A percentile compares a stretch with the other conserved stretches of the same genome.
These are phyloP conservation scores for Emmonsia crescens DNA, from an alignment of 2,329 filamentous ascomycete genomes.

Conservation along the genomic window DNA sequence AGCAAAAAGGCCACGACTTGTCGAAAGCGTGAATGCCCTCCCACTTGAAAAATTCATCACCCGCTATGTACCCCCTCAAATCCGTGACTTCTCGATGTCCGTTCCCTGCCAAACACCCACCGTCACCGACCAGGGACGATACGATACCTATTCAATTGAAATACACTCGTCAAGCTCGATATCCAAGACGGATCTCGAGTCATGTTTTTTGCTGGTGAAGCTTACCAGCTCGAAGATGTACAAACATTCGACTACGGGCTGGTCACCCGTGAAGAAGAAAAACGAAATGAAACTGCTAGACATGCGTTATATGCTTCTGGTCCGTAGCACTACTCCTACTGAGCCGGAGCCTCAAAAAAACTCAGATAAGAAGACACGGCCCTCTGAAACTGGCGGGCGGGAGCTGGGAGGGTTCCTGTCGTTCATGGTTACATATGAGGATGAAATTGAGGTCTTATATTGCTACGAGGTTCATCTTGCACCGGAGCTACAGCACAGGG, in stretches of 20 bases:
- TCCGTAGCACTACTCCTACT: constrained; percentile 9
- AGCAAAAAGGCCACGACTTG: constrained; percentile 19
- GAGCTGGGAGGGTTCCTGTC: constrained; percentile 36
- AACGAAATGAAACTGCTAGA: constrained; percentile 48
- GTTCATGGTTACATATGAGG: constrained; percentile 49
- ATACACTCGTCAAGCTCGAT: constrained; percentile 30
- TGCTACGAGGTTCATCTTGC: constrained; percentile 52
- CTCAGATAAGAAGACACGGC: neutral
- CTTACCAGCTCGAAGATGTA: constrained; percentile 45
- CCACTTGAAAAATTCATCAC: constrained; percentile 28
- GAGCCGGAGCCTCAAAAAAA: neutral
- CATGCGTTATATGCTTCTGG: constrained; percentile 48
- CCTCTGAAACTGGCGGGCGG: neutral
- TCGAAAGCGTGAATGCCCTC: constrained; percentile 35
- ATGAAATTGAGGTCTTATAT: constrained; percentile 47
- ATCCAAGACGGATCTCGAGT: constrained; percentile 30
- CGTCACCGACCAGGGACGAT: neutral
- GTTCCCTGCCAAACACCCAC: constrained; percentile 5
- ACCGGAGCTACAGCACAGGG: constrained; percentile 34
- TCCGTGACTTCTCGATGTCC: constrained; percentile 9
- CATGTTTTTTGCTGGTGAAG: constrained; percentile 44
- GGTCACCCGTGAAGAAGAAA: constrained; percentile 43
- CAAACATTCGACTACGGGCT: constrained; percentile 41
- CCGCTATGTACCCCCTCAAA: constrained; percentile 21
- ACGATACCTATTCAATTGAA: constrained; percentile 16